Base-by-base conservation (phyloP, 108 stramenopile species). In the Stephanodiscus triporus region DNA sequence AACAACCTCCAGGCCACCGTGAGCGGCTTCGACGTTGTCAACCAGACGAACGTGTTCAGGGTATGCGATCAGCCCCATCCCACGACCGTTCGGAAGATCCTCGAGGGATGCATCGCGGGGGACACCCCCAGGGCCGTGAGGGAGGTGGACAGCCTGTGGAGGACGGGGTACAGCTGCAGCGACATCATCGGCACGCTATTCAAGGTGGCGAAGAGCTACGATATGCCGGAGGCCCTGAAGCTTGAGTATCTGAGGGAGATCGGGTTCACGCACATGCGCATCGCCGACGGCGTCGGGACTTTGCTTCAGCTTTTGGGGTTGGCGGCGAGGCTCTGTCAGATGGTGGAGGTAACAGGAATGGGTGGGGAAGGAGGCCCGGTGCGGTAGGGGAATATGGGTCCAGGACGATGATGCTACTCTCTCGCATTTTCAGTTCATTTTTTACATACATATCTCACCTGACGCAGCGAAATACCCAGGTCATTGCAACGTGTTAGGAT, bases 21-120 rank as follows among this genome's bases (percentile, higher is more conserved):
- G 10, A 74, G 72, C 48, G 97, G 97, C 30, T 95, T 95, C 80
- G 93, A 87, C 5, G 74, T 78, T 63, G 92, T 99, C n/a, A 86
- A 88, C 56, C 91, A 96, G 81, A 83, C 75, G 45, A 91, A 89
- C 63, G 98, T 99, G 9, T 98, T 97, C 84, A 96, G 96, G 82
- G 98, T 99, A 0, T 99, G 99, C 73, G 99, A 99, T 76, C 99
- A 99, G 82, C 99, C 99, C 0, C 99, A 99, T 85, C 99, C 99
- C 29, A 94, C 70, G 5, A 93, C 89, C 0, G 97, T 98, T 11
- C 63, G 81, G 13, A 72, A 58, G 19, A 96, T 98, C 26, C 72
- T 99, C 22, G 86, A 90, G 49, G 69, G 54, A 22, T 95, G 91
- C 55, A 29, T 73, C 4, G 61, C 70, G 66, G 88, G 91, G 0